Evolutionary conservation across 139 green algal species (phyloP).

Genomic region (Picochlorum sp.): DNA sequence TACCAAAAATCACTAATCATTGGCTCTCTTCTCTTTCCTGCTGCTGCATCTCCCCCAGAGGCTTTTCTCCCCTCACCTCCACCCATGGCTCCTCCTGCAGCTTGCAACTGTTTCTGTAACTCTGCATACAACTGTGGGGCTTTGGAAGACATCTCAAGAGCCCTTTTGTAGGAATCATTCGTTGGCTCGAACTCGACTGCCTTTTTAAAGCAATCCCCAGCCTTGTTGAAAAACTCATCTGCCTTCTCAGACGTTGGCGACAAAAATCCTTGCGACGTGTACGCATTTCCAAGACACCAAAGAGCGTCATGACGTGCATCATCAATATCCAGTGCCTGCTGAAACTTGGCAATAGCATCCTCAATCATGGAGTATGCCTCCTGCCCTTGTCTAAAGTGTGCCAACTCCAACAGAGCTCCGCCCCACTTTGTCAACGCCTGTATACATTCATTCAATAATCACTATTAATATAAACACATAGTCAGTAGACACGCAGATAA

Average conservation of each 20-base stretch:
- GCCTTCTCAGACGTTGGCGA: conserved; percentile 24
- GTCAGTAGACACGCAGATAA: background rate
- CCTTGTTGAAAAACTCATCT: conserved; percentile 70
- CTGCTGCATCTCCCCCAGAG: background rate
- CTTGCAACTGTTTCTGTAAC: conserved; percentile 73
- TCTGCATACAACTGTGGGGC: conserved; percentile 81
- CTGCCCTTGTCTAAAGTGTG: conserved; percentile 82
- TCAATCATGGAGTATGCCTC: conserved; percentile 84
- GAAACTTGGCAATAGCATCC: conserved; percentile 75
- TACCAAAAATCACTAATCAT: conserved; percentile 62
- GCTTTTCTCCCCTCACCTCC: conserved; percentile 15
- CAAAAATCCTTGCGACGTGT: conserved; percentile 60
- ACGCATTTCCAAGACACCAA: conserved; percentile 96
- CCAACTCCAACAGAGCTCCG: conserved; percentile 90
- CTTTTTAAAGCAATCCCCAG: conserved; percentile 69
- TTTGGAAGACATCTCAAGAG: conserved; percentile 88
- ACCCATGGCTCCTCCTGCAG: conserved; percentile 6
- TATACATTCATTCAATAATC: background rate
- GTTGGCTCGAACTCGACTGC: conserved; percentile 65
- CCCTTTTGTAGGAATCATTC: conserved; percentile 91
- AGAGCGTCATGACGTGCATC: conserved; percentile 67
- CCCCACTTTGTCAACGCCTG: conserved; percentile 91
- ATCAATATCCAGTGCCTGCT: conserved; percentile 71
- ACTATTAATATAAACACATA: background rate
- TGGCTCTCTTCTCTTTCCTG: conserved; percentile 16